Percentiles rank a stretch among this genome's conserved stretches.
Conservation (phyloP, 805 yeast species). For the Pichia nanzhaoensis region DNA sequence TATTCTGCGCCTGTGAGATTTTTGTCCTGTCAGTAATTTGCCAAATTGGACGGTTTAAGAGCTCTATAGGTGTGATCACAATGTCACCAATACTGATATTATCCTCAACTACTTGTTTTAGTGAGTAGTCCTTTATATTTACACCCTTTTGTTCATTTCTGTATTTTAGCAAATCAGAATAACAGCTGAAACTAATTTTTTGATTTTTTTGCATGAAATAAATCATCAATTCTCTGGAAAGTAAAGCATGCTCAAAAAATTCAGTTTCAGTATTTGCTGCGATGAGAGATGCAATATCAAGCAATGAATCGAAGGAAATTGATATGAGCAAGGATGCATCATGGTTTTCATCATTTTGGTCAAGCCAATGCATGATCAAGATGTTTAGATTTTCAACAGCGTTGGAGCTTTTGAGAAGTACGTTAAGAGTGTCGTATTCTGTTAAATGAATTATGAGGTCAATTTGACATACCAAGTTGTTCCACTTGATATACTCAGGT, state of each 20-base stretch:
- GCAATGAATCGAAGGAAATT: background rate
- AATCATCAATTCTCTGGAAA: slow-evolving; percentile 5
- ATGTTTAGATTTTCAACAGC: background rate
- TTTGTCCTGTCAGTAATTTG: background rate
- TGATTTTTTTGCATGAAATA: slow-evolving; percentile 10
- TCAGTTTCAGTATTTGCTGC: background rate
- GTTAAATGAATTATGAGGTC: background rate
- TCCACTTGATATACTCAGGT: background rate
- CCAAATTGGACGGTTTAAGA: background rate
- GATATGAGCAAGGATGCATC: background rate
- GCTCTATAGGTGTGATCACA: background rate
- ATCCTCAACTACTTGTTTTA: background rate
- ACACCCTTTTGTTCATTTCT: background rate
- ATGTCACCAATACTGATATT: background rate
- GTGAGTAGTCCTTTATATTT: background rate
- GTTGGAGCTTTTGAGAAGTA: background rate
- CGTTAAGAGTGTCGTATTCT: slow-evolving; percentile 1
- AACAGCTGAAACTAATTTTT: too few relatives aligned
- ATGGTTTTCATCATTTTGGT: slow-evolving; percentile 1
- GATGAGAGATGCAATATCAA: background rate
- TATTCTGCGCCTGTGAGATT: too few relatives aligned
- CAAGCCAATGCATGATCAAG: slow-evolving; percentile 3
- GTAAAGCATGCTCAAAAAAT: slow-evolving; percentile 27
- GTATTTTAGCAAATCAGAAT: background rate
- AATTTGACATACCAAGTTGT: background rate